Conservation (phyloP, 2,329 filamentous ascomycete species). For the Thielaviopsis populi region DNA sequence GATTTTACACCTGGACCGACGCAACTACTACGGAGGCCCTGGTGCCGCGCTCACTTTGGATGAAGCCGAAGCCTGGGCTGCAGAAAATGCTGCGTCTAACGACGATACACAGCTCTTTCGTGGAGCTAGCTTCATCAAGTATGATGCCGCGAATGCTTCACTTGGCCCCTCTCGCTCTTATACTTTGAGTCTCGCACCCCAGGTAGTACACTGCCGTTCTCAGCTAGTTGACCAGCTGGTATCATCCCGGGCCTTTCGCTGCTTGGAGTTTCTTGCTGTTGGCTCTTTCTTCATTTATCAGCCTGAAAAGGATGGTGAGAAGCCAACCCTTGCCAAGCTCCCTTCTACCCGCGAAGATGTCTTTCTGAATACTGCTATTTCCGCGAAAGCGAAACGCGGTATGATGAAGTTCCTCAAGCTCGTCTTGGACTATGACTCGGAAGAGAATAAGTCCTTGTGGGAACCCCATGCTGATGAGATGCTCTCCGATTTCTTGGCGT, state of each 20-base stretch:
- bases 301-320: slow-evolving; percentile 22
- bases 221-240: slow-evolving; percentile 64
- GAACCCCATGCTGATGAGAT: slow-evolving; percentile 37
- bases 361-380: slow-evolving; percentile 62
- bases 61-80: slow-evolving; percentile 59
- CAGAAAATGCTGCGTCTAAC: slow-evolving; percentile 21
- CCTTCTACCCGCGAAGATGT: slow-evolving; percentile 86
- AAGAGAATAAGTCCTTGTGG: slow-evolving; percentile 42
- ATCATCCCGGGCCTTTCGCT: slow-evolving; percentile 74
- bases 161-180: slow-evolving; percentile 50
- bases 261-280: slow-evolving; percentile 86
- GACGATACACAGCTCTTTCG: slow-evolving; percentile 23
- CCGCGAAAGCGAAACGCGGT: slow-evolving; percentile 65
- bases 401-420: slow-evolving; percentile 93
- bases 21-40: slow-evolving; percentile 73
- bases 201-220: slow-evolving; percentile 74
- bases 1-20: slow-evolving; percentile 75
- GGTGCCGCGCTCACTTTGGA: slow-evolving; percentile 76
- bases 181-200: slow-evolving; percentile 67
- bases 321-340: slow-evolving; percentile 46
- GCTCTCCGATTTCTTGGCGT: slow-evolving; percentile 44
- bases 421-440: slow-evolving; percentile 55
- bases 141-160: slow-evolving; percentile 34
- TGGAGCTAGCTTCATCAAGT: slow-evolving; percentile 27
- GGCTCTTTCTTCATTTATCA: slow-evolving; percentile 79